phyloP scores from a whole-genome alignment of 2,329 filamentous ascomycete species.

The Talaromyces sp. region DNA sequence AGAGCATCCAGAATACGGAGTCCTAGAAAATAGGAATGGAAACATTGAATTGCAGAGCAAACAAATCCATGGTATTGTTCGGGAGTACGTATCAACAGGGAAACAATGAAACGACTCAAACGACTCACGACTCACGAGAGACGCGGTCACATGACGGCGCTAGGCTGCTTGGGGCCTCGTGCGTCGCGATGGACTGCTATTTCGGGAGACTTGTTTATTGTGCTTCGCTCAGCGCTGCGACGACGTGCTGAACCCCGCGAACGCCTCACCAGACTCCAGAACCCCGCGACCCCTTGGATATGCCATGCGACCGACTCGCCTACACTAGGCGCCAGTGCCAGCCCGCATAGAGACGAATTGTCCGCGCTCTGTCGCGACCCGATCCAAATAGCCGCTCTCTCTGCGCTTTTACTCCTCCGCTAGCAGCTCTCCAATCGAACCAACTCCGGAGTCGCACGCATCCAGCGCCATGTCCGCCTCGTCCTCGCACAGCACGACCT shows the following conservation, averaged over 20 bases:
- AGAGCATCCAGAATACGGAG: too few relatives aligned
- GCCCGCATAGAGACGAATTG: background rate
- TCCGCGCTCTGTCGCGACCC: background rate
- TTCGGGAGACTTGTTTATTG: slow-evolving; percentile 35
- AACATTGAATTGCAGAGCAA: background rate
- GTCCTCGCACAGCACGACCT: slow-evolving; percentile 32
- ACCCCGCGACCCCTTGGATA: background rate
- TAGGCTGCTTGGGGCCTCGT: slow-evolving; percentile 1
- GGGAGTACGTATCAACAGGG: background rate
- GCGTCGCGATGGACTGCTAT: slow-evolving; percentile 20
- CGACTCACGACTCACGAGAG: background rate
- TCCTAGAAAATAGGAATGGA: too few relatives aligned
- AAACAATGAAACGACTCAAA: background rate
- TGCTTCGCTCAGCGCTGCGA: background rate
- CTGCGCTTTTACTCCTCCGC: background rate
- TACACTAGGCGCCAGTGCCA: background rate
- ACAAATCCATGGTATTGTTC: background rate
- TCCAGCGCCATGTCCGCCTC: slow-evolving; percentile 16
- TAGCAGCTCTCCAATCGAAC: background rate
- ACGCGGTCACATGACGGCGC: slow-evolving; percentile 2
- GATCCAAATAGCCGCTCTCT: background rate
- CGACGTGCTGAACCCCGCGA: background rate
- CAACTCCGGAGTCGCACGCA: background rate
- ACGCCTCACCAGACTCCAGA: background rate
- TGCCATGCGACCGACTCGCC: background rate